phyloP scores from a whole-genome alignment of 768 basidiomycete species.

The Mycena crocata region DNA sequence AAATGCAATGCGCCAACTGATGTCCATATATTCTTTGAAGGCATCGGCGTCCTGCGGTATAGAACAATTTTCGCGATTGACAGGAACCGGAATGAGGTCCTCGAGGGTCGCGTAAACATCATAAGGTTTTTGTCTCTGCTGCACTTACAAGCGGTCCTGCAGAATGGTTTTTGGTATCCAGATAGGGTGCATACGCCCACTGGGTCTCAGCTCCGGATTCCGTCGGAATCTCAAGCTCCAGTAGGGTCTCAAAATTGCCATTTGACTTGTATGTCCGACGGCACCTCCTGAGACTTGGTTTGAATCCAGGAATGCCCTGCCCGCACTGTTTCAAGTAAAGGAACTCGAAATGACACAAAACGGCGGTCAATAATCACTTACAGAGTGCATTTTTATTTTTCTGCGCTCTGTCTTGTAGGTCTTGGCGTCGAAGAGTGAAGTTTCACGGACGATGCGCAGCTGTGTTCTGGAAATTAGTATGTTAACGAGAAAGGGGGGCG shows the following conservation, averaged over 20 bases:
- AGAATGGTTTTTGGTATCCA: conserved; percentile 36
- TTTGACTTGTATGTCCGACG: conserved; percentile 36
- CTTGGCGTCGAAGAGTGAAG: conserved; percentile 41
- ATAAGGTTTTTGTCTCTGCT: too few species aligned
- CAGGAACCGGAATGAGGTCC: conserved; percentile 47
- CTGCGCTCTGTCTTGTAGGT: conserved; percentile 43
- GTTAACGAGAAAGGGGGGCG: neutral
- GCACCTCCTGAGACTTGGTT: conserved; percentile 36
- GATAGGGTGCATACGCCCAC: conserved; percentile 48
- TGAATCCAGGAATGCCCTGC: conserved; percentile 26
- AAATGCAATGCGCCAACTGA: conserved; percentile 49
- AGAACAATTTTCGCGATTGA: conserved; percentile 45
- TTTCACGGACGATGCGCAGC: conserved; percentile 48
- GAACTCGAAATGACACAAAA: neutral
- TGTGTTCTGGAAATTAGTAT: conserved; percentile 41
- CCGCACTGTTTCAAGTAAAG: conserved; percentile 35
- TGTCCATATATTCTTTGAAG: conserved; percentile 42
- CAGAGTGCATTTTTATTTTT: conserved; percentile 36
- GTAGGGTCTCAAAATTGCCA: conserved; percentile 46
- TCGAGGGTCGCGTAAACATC: too few species aligned
- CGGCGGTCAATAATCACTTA: conserved; percentile 13
- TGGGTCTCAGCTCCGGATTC: conserved; percentile 33
- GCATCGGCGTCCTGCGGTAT: conserved; percentile 21
- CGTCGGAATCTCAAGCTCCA: conserved; percentile 38
- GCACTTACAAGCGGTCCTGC: conserved; percentile 46